Percentiles rank a stretch among this genome's conserved stretches.
Evolutionary conservation across 345 rosid genomes (phyloP).

Genomic region (Erodium maritimum): DNA sequence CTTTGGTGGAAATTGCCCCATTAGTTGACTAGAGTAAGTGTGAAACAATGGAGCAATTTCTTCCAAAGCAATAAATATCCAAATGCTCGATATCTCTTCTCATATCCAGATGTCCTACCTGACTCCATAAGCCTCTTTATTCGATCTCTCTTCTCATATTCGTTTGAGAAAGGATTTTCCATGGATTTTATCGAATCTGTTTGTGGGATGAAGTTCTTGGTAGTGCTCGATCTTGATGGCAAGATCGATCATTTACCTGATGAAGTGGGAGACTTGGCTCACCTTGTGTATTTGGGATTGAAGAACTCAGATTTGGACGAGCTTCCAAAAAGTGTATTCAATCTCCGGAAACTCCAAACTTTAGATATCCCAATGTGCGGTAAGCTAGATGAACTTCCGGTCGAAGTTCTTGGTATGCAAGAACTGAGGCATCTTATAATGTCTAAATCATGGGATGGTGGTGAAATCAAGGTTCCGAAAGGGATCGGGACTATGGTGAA

Average conservation of each 20-base stretch:
- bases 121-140: no score
- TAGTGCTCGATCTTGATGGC: neutral
- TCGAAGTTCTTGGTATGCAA: neutral
- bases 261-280: neutral
- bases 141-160: neutral
- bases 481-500: constrained; percentile 1
- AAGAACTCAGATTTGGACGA: neutral
- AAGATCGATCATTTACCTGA: neutral
- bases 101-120: no score
- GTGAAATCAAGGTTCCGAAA: constrained; percentile 8
- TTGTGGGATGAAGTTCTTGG: neutral
- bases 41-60: no score
- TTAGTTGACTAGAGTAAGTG: no score
- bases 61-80: no score
- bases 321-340: neutral
- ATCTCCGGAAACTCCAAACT: neutral
- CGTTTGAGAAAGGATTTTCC: neutral
- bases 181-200: neutral
- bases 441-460: neutral
- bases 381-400: neutral
- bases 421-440: constrained; percentile 10
- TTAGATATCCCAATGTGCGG: neutral
- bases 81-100: no score
- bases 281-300: neutral
- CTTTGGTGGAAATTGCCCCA: no score